A percentile compares a stretch with the other conserved stretches of the same genome.
Conservation (phyloP, 495 filamentous ascomycete genomes). For the Podospora anserina region DNA sequence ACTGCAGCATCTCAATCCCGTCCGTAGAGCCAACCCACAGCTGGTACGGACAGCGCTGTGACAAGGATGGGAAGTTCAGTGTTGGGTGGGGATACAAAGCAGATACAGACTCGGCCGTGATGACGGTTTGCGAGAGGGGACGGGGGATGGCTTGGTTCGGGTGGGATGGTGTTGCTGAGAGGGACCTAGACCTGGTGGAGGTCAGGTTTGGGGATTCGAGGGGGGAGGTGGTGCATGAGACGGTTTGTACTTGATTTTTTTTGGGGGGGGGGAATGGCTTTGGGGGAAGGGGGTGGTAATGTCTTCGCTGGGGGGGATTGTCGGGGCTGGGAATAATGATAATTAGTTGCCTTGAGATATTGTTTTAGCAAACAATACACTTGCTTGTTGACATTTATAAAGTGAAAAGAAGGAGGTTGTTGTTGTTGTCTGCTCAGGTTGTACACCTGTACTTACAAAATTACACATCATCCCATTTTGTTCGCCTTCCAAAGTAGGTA, state of each 20-base stretch:
- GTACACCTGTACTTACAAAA: too few species aligned
- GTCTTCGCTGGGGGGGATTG: too few species aligned
- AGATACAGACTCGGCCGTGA: slow-evolving; percentile 23
- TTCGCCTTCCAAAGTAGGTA: not conserved
- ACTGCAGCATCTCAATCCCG: not conserved
- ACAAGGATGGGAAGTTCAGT: not conserved
- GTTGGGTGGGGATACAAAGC: slow-evolving; percentile 29
- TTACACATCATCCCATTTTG: not conserved
- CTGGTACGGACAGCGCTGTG: not conserved
- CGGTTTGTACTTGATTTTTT: slow-evolving; percentile 5
- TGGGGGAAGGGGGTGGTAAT: too few species aligned
- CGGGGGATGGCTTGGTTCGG: slow-evolving; percentile 21
- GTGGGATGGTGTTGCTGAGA: not conserved
- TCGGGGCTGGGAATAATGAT: too few species aligned
- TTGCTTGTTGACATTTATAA: too few species aligned
- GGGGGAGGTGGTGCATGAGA: slow-evolving; percentile 11
- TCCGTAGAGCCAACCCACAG: not conserved
- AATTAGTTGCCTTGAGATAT: too few species aligned
- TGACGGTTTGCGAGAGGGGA: slow-evolving; percentile 25
- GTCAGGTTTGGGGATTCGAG: slow-evolving; percentile 9
- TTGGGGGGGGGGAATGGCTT: too few species aligned
- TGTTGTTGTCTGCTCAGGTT: too few species aligned
- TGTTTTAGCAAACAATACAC: too few species aligned
- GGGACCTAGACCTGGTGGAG: not conserved
- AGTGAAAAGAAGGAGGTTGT: too few species aligned